Conservation (phyloP, 2,329 filamentous ascomycete species). For the Hortaea werneckii region DNA sequence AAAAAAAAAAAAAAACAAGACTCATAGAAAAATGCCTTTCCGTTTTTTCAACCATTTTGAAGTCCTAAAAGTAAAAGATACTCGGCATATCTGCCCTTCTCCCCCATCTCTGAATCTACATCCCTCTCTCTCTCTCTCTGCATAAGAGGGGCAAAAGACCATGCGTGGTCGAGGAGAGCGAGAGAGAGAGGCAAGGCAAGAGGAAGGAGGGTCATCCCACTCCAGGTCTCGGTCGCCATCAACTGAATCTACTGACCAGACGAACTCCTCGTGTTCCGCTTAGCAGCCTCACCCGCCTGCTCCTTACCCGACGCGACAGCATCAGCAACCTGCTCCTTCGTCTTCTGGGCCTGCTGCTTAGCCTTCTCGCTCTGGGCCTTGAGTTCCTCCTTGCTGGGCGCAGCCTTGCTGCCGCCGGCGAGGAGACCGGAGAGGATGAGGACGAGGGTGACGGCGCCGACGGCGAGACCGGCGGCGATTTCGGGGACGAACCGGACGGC, state of each 20-base stretch:
- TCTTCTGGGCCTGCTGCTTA: slow-evolving; percentile 49
- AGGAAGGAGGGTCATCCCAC: no score
- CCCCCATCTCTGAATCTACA: no score
- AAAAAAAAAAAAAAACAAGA: no score
- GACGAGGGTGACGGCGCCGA: slow-evolving; percentile 58
- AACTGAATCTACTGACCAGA: neutral
- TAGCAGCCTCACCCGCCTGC: slow-evolving; percentile 58
- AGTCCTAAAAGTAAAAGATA: no score
- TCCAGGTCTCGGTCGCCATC: no score
- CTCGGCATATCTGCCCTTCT: no score
- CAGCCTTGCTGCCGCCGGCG: slow-evolving; percentile 48
- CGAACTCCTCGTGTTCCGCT: slow-evolving; percentile 42
- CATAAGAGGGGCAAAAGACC: no score
- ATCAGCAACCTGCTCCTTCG: slow-evolving; percentile 62
- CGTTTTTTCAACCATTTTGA: no score
- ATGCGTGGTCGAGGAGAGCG: no score
- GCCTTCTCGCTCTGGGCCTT: slow-evolving; percentile 71
- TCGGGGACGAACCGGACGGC: slow-evolving; percentile 86
- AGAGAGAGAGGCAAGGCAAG: no score
- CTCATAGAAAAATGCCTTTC: no score
- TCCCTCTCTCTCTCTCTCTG: no score
- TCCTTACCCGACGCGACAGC: slow-evolving; percentile 51
- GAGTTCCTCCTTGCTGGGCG: slow-evolving; percentile 53
- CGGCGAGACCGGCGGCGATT: slow-evolving; percentile 70
- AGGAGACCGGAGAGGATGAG: slow-evolving; percentile 60